A percentile compares a stretch with the other conserved stretches of the same genome.
Evolutionary conservation across 2,329 filamentous ascomycete genomes (phyloP).

Genomic region (Alternaria consortialis): DNA sequence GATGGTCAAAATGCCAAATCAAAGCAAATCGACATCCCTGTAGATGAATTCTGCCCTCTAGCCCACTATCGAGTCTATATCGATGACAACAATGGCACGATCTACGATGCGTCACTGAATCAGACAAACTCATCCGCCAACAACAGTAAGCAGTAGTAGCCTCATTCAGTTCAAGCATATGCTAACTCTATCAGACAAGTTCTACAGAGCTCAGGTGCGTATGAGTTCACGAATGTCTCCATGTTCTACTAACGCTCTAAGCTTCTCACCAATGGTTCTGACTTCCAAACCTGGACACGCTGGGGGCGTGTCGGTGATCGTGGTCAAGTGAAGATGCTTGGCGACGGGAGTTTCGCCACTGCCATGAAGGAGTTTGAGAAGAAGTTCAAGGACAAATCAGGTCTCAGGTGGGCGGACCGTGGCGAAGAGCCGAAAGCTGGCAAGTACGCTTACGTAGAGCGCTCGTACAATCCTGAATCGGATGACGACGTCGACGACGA

Average conservation of each 20-base stretch:
- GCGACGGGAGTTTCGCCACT: slow-evolving; percentile 46
- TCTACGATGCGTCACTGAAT: slow-evolving; percentile 82
- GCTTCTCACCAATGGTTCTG: slow-evolving; percentile 16
- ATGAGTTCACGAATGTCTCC: background rate
- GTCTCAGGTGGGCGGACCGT: slow-evolving; percentile 61
- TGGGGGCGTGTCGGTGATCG: slow-evolving; percentile 78
- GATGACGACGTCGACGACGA: slow-evolving; percentile 58
- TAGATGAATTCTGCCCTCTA: slow-evolving; percentile 57
- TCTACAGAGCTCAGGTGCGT: slow-evolving; percentile 75
- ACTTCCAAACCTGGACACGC: slow-evolving; percentile 73
- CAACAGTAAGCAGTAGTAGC: slow-evolving; percentile 58
- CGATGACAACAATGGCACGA: slow-evolving; percentile 68
- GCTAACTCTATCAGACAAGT: slow-evolving; percentile 65
- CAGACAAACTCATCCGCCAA: slow-evolving; percentile 76
- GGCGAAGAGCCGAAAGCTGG: slow-evolving; percentile 64
- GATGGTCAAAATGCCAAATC: slow-evolving; percentile 57
- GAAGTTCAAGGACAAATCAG: slow-evolving; percentile 67
- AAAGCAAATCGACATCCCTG: slow-evolving; percentile 54
- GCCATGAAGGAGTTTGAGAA: slow-evolving; percentile 60
- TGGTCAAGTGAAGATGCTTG: slow-evolving; percentile 57
- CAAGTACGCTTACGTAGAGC: slow-evolving; percentile 83
- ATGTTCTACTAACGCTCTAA: background rate
- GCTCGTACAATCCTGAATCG: slow-evolving; percentile 75
- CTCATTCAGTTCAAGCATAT: background rate
- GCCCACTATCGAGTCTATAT: slow-evolving; percentile 67